A percentile compares a stretch with the other conserved stretches of the same genome.
Conservation (phyloP, 2,329 filamentous ascomycete species). For the Stagonosporopsis chrysanthemi region DNA sequence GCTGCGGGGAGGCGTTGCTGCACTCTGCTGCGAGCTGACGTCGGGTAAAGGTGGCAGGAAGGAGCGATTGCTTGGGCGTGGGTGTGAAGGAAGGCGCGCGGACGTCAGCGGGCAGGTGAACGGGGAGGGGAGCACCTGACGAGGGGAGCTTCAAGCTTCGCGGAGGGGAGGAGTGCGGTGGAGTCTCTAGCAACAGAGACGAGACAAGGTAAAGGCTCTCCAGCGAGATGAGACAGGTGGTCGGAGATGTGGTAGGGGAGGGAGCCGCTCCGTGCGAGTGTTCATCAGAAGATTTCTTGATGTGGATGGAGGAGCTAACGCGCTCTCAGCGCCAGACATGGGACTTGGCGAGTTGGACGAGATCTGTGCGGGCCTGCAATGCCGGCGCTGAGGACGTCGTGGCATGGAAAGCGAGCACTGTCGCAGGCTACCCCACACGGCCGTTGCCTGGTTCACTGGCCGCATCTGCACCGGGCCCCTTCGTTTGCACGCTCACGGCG, state of each 20-base stretch:
- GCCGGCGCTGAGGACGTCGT: constrained; percentile 13
- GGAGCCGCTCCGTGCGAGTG: constrained; percentile 38
- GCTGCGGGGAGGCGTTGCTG: constrained; percentile 14
- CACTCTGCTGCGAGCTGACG: constrained; percentile 20
- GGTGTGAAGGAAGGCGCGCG: constrained; percentile 22
- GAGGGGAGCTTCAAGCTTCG: constrained; percentile 28
- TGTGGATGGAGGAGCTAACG: constrained; percentile 41
- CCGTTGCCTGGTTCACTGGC: not conserved
- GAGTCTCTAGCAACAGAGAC: constrained; percentile 29
- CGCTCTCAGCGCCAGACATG: constrained; percentile 26
- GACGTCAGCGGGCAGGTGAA: constrained; percentile 41
- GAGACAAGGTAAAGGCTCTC: constrained; percentile 25
- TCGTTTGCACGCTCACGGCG: not conserved
- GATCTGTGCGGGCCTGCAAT: constrained; percentile 25
- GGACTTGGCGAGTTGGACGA: constrained; percentile 27
- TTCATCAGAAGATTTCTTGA: constrained; percentile 41
- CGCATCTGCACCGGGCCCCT: not conserved
- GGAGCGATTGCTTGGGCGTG: constrained; percentile 20
- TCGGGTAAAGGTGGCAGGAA: constrained; percentile 20
- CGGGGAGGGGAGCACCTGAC: constrained; percentile 21
- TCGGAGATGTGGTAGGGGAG: constrained; percentile 37
- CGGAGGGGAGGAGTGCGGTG: constrained; percentile 27
- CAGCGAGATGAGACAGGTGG: constrained; percentile 36
- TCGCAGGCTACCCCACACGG: not conserved
- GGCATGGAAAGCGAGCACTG: not conserved